A percentile compares a stretch with the other conserved stretches of the same genome.
These are phyloP conservation scores for Taxillus chinensis DNA, from an alignment of 164 flowering plant genomes.

Conservation along the genomic window DNA sequence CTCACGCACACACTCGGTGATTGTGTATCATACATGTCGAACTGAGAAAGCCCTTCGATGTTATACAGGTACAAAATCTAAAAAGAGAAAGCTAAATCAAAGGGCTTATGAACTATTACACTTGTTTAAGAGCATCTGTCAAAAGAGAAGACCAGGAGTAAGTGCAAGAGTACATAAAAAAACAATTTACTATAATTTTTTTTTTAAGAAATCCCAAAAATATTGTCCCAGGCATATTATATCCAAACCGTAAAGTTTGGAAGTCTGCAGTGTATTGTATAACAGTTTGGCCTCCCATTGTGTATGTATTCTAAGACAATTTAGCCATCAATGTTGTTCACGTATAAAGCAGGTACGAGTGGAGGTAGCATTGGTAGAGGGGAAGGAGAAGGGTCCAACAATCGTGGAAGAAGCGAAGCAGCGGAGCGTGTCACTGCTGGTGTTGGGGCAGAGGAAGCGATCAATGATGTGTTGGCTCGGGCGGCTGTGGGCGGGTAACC, in stretches of 20 bases:
- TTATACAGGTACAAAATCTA: slow-evolving; percentile 4
- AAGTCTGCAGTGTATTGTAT: background rate
- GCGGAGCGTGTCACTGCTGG: slow-evolving; percentile 19
- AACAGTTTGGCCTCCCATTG: too few relatives aligned
- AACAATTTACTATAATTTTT: too few relatives aligned
- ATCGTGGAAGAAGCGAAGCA: slow-evolving; percentile 32
- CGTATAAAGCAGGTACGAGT: slow-evolving; percentile 19
- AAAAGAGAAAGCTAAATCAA: slow-evolving; percentile 5
- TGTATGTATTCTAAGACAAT: too few relatives aligned
- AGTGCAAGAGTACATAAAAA: slow-evolving; percentile 3
- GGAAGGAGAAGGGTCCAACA: slow-evolving; percentile 28
- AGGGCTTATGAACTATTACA: slow-evolving; percentile 21
- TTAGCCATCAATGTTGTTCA: background rate
- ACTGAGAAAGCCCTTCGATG: too few relatives aligned
- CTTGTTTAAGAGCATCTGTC: slow-evolving; percentile 24
- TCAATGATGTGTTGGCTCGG: slow-evolving; percentile 15
- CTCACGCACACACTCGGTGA: too few relatives aligned
- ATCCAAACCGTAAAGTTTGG: too few relatives aligned
- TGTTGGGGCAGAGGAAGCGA: slow-evolving; percentile 25
- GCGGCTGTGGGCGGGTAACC: slow-evolving; percentile 16
- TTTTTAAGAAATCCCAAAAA: too few relatives aligned
- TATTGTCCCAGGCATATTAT: too few relatives aligned
- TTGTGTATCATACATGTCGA: too few relatives aligned
- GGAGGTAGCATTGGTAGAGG: slow-evolving; percentile 20
- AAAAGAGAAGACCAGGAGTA: slow-evolving; percentile 28